A percentile compares a stretch with the other conserved stretches of the same genome.
Evolutionary conservation across 257 asterid species (phyloP).

Genomic region (Solanum habrochaites): DNA sequence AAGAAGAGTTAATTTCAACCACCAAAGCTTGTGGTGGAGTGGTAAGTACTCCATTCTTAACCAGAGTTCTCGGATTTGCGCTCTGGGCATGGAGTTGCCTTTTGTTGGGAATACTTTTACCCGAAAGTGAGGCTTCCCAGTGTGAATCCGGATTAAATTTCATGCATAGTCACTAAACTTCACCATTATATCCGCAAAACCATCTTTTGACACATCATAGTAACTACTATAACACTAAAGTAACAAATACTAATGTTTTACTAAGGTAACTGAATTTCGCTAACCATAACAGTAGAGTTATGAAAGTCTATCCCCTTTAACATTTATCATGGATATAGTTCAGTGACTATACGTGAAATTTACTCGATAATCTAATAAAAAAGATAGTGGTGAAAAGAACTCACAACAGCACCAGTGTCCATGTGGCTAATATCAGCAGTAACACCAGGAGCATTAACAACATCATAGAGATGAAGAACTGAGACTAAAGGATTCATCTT

Average conservation of each 20-base stretch:
- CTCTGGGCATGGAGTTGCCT: background rate
- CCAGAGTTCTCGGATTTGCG: background rate
- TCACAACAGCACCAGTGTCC: slow-evolving; percentile 94
- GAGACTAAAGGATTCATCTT: slow-evolving; percentile 92
- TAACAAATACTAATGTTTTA: background rate
- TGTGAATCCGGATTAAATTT: background rate
- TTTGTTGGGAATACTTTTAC: background rate
- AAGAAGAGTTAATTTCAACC: background rate
- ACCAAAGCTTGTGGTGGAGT: background rate
- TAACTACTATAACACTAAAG: background rate
- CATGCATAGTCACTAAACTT: background rate
- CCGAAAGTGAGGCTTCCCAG: background rate
- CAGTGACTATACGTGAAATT: background rate
- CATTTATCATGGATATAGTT: background rate
- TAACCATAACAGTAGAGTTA: background rate
- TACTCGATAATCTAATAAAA: background rate
- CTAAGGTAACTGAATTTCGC: background rate
- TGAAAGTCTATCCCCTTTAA: background rate
- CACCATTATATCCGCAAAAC: background rate
- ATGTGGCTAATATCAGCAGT: slow-evolving; percentile 95
- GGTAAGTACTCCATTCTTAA: background rate
- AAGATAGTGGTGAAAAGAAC: background rate
- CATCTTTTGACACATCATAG: background rate
- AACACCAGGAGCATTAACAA: slow-evolving; percentile 90
- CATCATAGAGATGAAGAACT: slow-evolving; percentile 88